phyloP scores from a whole-genome alignment of 2,329 filamentous ascomycete species.

The Trichoderma arundinaceum region DNA sequence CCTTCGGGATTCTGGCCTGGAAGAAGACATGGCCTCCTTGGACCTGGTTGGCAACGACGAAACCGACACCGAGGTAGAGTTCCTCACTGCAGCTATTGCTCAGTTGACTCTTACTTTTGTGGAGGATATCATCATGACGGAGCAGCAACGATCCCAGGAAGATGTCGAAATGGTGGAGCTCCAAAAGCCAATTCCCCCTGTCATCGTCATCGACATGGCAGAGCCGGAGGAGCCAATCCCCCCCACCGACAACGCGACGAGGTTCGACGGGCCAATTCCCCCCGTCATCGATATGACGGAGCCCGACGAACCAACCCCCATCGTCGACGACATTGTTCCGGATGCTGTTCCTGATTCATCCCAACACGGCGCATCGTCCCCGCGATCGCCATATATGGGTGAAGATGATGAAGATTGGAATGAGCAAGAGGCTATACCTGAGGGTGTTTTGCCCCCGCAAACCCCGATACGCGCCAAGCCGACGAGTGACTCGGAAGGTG shows the following conservation, averaged over 20 bases:
- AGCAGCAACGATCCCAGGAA: constrained; percentile 20
- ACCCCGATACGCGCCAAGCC: neutral
- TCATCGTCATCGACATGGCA: constrained; percentile 14
- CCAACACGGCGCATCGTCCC: constrained; percentile 7
- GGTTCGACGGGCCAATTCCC: constrained; percentile 10
- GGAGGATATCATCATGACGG: constrained; percentile 18
- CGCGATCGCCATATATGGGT: constrained; percentile 21
- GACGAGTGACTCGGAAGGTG: neutral
- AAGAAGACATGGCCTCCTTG: constrained; percentile 19
- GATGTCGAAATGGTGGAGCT: constrained; percentile 22
- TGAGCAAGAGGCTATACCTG: constrained; percentile 2
- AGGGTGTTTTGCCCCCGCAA: neutral
- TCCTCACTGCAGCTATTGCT: constrained; percentile 27
- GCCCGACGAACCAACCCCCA: constrained; percentile 13
- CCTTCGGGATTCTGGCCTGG: constrained; percentile 23
- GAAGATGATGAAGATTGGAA: constrained; percentile 25
- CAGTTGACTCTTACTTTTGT: constrained; percentile 14
- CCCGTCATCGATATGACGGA: constrained; percentile 10
- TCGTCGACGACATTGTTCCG: constrained; percentile 25
- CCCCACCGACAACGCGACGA: constrained; percentile 21
- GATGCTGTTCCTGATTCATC: constrained; percentile 19
- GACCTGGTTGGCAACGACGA: neutral
- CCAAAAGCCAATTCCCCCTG: constrained; percentile 22
- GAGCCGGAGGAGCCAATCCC: constrained; percentile 8
- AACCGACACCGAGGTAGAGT: constrained; percentile 25